Base-by-base conservation (phyloP, 192 early-diverging fungal genomes). In the Diversispora epigaea region DNA sequence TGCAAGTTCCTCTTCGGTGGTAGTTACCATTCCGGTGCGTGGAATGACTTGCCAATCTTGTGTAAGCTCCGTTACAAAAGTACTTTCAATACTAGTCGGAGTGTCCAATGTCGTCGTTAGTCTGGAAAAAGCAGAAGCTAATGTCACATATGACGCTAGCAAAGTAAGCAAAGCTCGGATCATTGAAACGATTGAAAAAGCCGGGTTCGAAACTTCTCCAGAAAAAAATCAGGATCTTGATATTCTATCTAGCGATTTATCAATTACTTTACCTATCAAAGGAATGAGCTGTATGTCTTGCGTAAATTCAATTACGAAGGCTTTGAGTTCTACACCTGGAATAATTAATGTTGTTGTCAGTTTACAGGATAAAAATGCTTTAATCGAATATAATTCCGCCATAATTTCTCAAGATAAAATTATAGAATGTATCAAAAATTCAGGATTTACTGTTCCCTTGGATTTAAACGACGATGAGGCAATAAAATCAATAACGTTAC, bases 131-230 rank as follows among this genome's bases (percentile, higher is more conserved):
- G 81, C 84, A 76, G 77, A 71, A 14, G 77, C 82, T 15, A 78
- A 49, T 10, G 44, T 81, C 49, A 50, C 39, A 14, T 77, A 71
- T 19, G 76, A 74, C 50, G 66, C 69, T 22, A 55, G 22, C 17
- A 55, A 47, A 11, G 8, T 76, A 32, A 55, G 52, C 9, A 61
- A 72, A 6, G 66, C 54, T 9, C 49, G 21, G 6, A 80, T 89
- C 39, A 77, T 79, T 15, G 80, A 73, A 17, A 84, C 83, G 15
- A 89, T 94, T 19, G 88, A 91, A 70, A 86, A 88, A 32, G 25
- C 25, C 2, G 25, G 25, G 25, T 32, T 32, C 25, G 2, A 32
- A 32, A 32, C 25, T 32, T 32, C 25, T 32, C 25, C 25, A 32
- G 25, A 32, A 32, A 32, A 32, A 32, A 32, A 32, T 0, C 25